A percentile compares a stretch with the other conserved stretches of the same genome.
Evolutionary conservation across 768 basidiomycete species (phyloP).

Genomic region (Boletus speciosus): DNA sequence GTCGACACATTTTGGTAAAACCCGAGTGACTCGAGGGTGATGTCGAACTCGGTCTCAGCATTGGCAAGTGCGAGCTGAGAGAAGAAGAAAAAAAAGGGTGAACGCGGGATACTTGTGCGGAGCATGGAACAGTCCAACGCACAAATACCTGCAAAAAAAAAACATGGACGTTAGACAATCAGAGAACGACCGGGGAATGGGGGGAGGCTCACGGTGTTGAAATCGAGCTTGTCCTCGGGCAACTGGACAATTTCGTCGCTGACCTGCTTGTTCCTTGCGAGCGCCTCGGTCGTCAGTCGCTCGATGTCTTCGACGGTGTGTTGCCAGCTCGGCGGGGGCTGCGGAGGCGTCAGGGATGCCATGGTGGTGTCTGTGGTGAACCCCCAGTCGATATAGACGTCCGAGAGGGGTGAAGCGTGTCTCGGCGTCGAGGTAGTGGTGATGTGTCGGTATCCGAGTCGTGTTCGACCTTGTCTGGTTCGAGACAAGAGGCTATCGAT

Average conservation of each 20-base stretch:
- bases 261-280: constrained; percentile 52
- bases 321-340: constrained; percentile 63
- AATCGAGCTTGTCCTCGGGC: constrained; percentile 55
- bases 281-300: constrained; percentile 53
- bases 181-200: background rate
- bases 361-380: constrained; percentile 22
- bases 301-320: constrained; percentile 64
- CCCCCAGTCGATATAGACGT: background rate
- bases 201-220: constrained; percentile 53
- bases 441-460: constrained; percentile 1
- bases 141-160: constrained; percentile 63
- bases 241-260: constrained; percentile 64
- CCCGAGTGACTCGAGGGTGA: constrained; percentile 52
- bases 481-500: background rate
- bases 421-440: constrained; percentile 5
- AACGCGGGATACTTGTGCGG: background rate
- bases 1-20: constrained; percentile 86
- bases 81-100: constrained; percentile 1
- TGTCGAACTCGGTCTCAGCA: constrained; percentile 53
- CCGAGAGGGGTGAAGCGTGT: background rate
- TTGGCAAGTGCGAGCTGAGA: constrained; percentile 55
- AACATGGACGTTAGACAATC: background rate
- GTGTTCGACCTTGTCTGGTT: background rate
- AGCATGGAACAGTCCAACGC: constrained; percentile 31
- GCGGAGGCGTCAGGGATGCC: constrained; percentile 60